Evolutionary conservation across 768 basidiomycete genomes (phyloP).

Genomic region (Boletus vermiculosoides): DNA sequence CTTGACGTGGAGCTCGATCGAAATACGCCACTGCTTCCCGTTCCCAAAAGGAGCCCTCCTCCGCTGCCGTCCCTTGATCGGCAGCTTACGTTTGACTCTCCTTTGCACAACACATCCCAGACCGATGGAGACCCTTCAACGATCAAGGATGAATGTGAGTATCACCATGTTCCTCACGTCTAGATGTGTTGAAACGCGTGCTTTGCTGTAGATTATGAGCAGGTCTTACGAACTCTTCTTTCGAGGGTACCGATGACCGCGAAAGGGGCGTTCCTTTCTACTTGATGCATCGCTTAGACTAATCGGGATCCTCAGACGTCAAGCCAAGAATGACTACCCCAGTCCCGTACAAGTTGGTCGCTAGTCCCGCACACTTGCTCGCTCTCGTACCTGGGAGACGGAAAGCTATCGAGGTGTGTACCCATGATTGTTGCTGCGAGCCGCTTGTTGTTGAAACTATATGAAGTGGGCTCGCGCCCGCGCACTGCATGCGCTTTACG

Average conservation of each 20-base stretch:
- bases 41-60: conserved; percentile 19
- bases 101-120: background rate
- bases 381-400: conserved; percentile 41
- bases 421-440: background rate
- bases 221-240: conserved; percentile 36
- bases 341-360: conserved; percentile 40
- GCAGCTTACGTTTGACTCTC: conserved; percentile 3
- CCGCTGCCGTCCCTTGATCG: conserved; percentile 31
- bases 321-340: conserved; percentile 30
- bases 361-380: conserved; percentile 35
- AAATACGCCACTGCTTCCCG: conserved; percentile 38
- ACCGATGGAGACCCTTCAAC: background rate
- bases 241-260: conserved; percentile 44
- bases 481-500: conserved; percentile 40
- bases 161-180: background rate
- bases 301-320: conserved; percentile 30
- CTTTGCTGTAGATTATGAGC: conserved; percentile 32
- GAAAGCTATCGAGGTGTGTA: conserved; percentile 48
- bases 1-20: conserved; percentile 50
- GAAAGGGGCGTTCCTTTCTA: conserved; percentile 33
- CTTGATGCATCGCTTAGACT: background rate
- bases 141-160: conserved; percentile 22
- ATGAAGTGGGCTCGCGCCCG: conserved; percentile 46
- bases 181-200: background rate
- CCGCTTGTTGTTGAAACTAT: conserved; percentile 1